Evolutionary conservation across 768 basidiomycete genomes (phyloP).

Genomic region (Paxillus rubicundulus): DNA sequence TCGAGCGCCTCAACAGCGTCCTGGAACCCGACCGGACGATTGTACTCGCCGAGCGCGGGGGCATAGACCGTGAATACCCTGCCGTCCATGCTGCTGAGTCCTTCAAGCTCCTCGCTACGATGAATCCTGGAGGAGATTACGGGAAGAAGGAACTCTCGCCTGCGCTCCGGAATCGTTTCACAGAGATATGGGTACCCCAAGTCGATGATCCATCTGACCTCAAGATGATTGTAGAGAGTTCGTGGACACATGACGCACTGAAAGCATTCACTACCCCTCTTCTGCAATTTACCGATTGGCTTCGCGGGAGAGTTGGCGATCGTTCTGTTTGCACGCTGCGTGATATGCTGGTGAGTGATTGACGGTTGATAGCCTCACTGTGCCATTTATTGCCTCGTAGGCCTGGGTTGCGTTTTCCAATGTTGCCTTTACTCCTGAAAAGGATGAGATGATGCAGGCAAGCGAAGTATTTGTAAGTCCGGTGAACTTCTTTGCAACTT

Average conservation of each 20-base stretch:
- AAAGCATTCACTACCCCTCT: constrained; percentile 55
- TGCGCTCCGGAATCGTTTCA: constrained; percentile 94
- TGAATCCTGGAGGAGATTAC: constrained; percentile 99
- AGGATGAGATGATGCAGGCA: constrained; percentile 33
- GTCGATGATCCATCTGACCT: constrained; percentile 74
- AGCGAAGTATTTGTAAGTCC: constrained; percentile 67
- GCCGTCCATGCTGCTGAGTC: constrained; percentile 58
- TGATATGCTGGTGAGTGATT: constrained; percentile 73
- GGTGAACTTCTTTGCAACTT: background rate
- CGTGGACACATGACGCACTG: constrained; percentile 62
- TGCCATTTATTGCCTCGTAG: constrained; percentile 38
- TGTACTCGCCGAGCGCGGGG: constrained; percentile 91
- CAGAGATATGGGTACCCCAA: constrained; percentile 97
- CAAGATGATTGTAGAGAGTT: constrained; percentile 66
- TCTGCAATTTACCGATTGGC: constrained; percentile 81
- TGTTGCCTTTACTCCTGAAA: constrained; percentile 39
- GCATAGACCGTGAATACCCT: constrained; percentile 64
- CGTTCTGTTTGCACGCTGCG: constrained; percentile 70
- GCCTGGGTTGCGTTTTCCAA: constrained; percentile 94
- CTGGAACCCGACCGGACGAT: constrained; percentile 88
- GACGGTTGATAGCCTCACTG: background rate
- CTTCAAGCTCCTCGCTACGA: constrained; percentile 94
- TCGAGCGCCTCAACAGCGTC: constrained; percentile 95
- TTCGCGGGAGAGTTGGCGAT: constrained; percentile 60
- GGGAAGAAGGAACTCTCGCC: constrained; percentile 99